A percentile compares a stretch with the other conserved stretches of the same genome.
Conservation (phyloP, 1,284 basidiomycete species). For the Pseudozyma pruni region DNA sequence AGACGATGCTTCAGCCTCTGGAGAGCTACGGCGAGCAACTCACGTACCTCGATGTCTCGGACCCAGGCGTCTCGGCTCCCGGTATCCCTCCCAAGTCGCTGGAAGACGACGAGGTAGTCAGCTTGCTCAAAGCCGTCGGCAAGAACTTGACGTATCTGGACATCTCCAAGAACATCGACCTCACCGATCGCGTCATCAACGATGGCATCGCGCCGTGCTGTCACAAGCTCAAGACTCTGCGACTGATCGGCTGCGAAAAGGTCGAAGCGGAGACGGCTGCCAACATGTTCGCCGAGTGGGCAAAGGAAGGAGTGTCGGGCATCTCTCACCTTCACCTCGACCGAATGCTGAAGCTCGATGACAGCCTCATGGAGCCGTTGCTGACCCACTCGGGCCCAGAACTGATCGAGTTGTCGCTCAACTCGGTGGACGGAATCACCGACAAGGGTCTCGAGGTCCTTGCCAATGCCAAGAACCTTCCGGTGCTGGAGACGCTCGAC, state of each 20-base stretch:
- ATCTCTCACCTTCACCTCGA: constrained; percentile 62
- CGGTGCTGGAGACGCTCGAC: constrained; percentile 75
- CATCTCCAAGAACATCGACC: constrained; percentile 75
- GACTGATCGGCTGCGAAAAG: constrained; percentile 74
- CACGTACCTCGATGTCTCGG: constrained; percentile 74
- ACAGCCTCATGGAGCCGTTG: constrained; percentile 75
- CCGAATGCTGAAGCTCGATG: constrained; percentile 71
- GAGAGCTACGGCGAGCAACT: constrained; percentile 70
- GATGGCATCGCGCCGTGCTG: constrained; percentile 75
- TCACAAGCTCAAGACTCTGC: constrained; percentile 73
- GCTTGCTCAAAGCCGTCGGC: constrained; percentile 73
- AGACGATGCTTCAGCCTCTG: constrained; percentile 53
- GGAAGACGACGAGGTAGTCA: constrained; percentile 74
- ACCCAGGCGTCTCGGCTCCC: constrained; percentile 70
- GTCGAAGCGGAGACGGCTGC: constrained; percentile 68
- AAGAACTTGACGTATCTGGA: constrained; percentile 72
- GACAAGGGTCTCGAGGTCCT: constrained; percentile 74
- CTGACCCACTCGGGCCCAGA: constrained; percentile 77
- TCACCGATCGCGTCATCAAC: constrained; percentile 74
- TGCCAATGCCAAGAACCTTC: constrained; percentile 44
- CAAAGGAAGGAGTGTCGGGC: constrained; percentile 11
- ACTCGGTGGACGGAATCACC: constrained; percentile 78
- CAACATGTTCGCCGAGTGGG: constrained; percentile 38
- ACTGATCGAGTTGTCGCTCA: constrained; percentile 78
- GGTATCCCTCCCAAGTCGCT: constrained; percentile 68